Conservation (phyloP, 1,284 basidiomycete species). For the Heliocybe sulcata region DNA sequence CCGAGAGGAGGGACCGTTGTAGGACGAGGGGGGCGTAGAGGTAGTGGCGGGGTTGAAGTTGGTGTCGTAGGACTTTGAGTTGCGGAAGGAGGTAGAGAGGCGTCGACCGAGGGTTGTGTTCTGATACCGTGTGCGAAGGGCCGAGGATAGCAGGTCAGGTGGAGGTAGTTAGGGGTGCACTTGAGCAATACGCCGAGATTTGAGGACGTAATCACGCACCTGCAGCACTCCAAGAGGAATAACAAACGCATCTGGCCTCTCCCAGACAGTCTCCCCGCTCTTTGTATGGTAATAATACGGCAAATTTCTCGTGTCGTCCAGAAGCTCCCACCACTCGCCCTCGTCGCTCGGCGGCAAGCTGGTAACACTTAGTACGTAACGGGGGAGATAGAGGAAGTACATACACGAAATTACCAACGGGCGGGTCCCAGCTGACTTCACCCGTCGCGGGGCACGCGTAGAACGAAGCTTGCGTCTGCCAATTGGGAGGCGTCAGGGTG, state of each 20-base stretch:
- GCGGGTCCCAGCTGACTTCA: slow-evolving; percentile 89
- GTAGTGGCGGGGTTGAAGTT: slow-evolving; percentile 20
- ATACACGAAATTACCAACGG: slow-evolving; percentile 84
- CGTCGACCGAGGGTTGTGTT: slow-evolving; percentile 71
- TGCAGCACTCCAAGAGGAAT: slow-evolving; percentile 88
- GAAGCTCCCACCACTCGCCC: slow-evolving; percentile 95
- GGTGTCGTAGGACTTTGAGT: slow-evolving; percentile 7
- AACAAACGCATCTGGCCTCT: slow-evolving; percentile 77
- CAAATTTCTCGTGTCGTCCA: slow-evolving; percentile 70
- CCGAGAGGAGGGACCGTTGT: slow-evolving; percentile 10
- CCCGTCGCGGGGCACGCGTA: slow-evolving; percentile 91
- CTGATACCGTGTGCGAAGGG: too few species aligned
- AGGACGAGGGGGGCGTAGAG: slow-evolving; percentile 22
- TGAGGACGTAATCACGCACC: slow-evolving; percentile 27
- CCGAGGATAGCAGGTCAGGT: neutral
- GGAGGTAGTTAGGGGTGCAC: too few species aligned
- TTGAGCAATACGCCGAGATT: too few species aligned
- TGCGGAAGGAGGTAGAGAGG: slow-evolving; percentile 26
- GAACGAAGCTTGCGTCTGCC: slow-evolving; percentile 74
- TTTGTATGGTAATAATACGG: slow-evolving; percentile 93
- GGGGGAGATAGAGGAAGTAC: slow-evolving; percentile 2
- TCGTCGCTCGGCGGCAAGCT: slow-evolving; percentile 78
- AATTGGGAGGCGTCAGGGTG: slow-evolving; percentile 7
- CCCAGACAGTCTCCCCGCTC: slow-evolving; percentile 85
- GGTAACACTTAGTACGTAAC: slow-evolving; percentile 15